Conservation (phyloP, 2,329 filamentous ascomycete species). For the Fusarium nanum region DNA sequence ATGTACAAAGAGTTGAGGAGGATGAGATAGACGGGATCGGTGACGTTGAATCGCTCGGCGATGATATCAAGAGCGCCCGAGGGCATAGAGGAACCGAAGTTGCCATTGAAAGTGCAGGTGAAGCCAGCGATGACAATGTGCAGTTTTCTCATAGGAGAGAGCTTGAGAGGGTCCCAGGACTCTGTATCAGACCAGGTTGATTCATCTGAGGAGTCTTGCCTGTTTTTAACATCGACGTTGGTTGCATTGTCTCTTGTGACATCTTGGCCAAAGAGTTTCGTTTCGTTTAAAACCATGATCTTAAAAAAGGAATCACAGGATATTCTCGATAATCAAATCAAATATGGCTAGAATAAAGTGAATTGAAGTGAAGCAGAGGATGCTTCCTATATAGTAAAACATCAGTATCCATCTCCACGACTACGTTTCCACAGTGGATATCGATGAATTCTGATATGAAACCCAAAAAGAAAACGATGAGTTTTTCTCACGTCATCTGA, state of each 20-base stretch:
- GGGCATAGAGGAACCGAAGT: slow-evolving; percentile 53
- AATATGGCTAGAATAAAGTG: neutral
- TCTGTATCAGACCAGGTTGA: slow-evolving; percentile 35
- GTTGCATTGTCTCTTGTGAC: slow-evolving; percentile 5
- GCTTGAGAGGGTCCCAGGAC: slow-evolving; percentile 47
- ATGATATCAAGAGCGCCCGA: slow-evolving; percentile 53
- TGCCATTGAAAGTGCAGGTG: slow-evolving; percentile 53
- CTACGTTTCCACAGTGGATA: slow-evolving; percentile 27
- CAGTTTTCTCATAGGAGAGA: slow-evolving; percentile 49
- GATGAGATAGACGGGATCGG: slow-evolving; percentile 44
- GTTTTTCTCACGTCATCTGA: slow-evolving; percentile 15
- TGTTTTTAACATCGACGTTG: slow-evolving; percentile 12
- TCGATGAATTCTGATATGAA: neutral
- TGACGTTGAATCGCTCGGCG: slow-evolving; percentile 46
- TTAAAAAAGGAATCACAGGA: neutral
- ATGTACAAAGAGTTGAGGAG: slow-evolving; percentile 54
- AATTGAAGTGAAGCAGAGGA: neutral
- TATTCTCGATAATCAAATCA: neutral
- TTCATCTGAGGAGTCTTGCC: slow-evolving; percentile 36
- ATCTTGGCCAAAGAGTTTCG: slow-evolving; percentile 18
- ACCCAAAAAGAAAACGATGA: neutral
- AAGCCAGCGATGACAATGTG: slow-evolving; percentile 52
- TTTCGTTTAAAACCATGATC: slow-evolving; percentile 24
- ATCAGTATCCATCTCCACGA: slow-evolving; percentile 9
- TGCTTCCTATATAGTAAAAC: slow-evolving; percentile 11